These are phyloP conservation scores for Paecilomyces dactylethromorphus DNA, from an alignment of 2,329 filamentous ascomycete species.

Conservation along the genomic window DNA sequence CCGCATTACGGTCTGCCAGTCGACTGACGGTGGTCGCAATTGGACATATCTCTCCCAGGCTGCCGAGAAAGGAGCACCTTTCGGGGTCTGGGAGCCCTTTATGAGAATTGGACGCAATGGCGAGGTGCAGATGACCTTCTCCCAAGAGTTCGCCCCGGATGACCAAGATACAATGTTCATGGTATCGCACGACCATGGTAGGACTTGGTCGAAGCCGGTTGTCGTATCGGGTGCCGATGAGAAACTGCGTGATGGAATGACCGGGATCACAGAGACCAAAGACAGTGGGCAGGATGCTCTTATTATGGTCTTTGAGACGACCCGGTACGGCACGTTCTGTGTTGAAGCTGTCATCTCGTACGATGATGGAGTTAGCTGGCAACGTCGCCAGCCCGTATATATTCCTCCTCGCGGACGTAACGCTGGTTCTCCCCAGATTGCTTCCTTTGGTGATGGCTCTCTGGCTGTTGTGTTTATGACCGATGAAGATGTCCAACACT, in stretches of 20 bases:
- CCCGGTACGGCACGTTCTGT: conserved; percentile 34
- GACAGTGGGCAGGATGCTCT: conserved; percentile 31
- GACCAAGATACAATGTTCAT: conserved; percentile 48
- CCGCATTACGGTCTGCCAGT: conserved; percentile 46
- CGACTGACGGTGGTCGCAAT: conserved; percentile 35
- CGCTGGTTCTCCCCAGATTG: conserved; percentile 42
- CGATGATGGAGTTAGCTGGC: conserved; percentile 38
- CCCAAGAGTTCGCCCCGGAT: conserved; percentile 39
- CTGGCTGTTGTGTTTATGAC: conserved; percentile 43
- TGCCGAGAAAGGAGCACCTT: conserved; percentile 29
- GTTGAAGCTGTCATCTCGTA: conserved; percentile 42
- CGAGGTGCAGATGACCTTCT: conserved; percentile 42
- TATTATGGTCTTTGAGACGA: conserved; percentile 44
- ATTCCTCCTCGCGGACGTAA: conserved; percentile 32
- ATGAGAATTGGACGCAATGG: conserved; percentile 34
- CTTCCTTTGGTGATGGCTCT: conserved; percentile 32
- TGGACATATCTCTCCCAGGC: conserved; percentile 43
- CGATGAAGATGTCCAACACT: conserved; percentile 34
- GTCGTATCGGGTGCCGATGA: conserved; percentile 37
- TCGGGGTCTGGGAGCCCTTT: conserved; percentile 47
- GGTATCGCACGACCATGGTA: conserved; percentile 37
- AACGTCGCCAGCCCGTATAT: conserved; percentile 36
- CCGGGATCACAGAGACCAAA: conserved; percentile 32
- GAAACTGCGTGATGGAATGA: conserved; percentile 39
- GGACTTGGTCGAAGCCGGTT: conserved; percentile 37